Evolutionary conservation across 192 early-diverging fungal species (phyloP).

Genomic region (Linnemannia schmuckeri): DNA sequence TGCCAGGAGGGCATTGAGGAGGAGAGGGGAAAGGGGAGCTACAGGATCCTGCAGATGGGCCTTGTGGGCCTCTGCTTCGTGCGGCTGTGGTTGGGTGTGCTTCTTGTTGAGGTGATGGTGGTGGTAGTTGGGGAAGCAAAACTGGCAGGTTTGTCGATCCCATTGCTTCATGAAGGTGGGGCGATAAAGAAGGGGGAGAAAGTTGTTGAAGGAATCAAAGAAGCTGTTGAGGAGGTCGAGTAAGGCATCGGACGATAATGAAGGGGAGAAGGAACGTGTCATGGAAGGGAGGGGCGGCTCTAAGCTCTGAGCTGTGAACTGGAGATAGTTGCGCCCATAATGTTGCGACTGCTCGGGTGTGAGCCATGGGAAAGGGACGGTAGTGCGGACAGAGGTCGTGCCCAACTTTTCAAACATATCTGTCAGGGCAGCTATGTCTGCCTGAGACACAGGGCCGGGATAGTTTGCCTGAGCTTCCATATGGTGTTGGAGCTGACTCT

Average conservation of each 20-base stretch:
- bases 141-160: conserved; percentile 33
- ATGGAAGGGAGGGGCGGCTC: conserved; percentile 47
- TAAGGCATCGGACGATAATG: conserved; percentile 1
- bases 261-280: conserved; percentile 10
- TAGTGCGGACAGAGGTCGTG: conserved; percentile 46
- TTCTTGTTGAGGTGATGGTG: conserved; percentile 3
- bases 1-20: conserved; percentile 55
- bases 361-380: conserved; percentile 54
- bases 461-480: conserved; percentile 23
- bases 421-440: conserved; percentile 40
- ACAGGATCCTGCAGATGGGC: conserved; percentile 37
- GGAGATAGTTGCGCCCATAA: conserved; percentile 53
- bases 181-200: conserved; percentile 34
- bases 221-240: conserved; percentile 31
- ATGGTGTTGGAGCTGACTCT: conserved; percentile 23
- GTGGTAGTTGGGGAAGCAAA: conserved; percentile 6
- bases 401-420: conserved; percentile 48
- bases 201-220: conserved; percentile 39
- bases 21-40: conserved; percentile 53
- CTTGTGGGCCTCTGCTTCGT: conserved; percentile 31
- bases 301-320: conserved; percentile 35
- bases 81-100: conserved; percentile 12
- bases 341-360: conserved; percentile 48
- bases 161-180: conserved; percentile 51
- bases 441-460: conserved; percentile 24